Percentiles rank a stretch among this genome's conserved stretches.
Evolutionary conservation across 2,329 filamentous ascomycete genomes (phyloP).

Genomic region (Penicillium corylophilum): DNA sequence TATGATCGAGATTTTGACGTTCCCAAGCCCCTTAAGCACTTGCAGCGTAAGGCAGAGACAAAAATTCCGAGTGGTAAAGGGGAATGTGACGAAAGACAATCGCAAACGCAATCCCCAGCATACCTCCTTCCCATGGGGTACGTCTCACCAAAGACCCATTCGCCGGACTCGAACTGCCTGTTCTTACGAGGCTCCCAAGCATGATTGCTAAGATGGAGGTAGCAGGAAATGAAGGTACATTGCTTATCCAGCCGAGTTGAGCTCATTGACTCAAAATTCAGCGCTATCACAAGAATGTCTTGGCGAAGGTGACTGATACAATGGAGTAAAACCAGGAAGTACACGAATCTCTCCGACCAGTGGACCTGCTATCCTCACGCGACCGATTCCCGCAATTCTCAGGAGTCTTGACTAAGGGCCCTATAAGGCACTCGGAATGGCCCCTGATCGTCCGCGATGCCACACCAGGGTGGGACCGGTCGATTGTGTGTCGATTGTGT

Average conservation of each 20-base stretch:
- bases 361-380: not conserved
- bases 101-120: not conserved
- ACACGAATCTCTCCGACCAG: not conserved
- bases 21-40: not conserved
- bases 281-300: not conserved
- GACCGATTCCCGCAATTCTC: not conserved
- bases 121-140: not conserved
- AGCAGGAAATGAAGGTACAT: not conserved
- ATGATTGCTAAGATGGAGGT: not conserved
- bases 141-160: not conserved
- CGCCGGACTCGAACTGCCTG: not conserved
- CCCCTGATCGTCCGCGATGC: slow-evolving; percentile 4
- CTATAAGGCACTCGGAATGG: slow-evolving; percentile 2
- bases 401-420: not conserved
- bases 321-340: not conserved
- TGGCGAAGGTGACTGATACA: not conserved
- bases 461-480: not conserved
- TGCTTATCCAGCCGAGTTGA: not conserved
- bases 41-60: not conserved
- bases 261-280: not conserved
- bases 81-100: not conserved
- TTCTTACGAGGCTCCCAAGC: not conserved
- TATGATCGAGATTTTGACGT: not conserved
- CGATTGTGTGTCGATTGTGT: slow-evolving; percentile 4
- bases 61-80: not conserved